Base-by-base conservation (phyloP, 1,139 yeast genomes). In the Yarrowia galli region DNA sequence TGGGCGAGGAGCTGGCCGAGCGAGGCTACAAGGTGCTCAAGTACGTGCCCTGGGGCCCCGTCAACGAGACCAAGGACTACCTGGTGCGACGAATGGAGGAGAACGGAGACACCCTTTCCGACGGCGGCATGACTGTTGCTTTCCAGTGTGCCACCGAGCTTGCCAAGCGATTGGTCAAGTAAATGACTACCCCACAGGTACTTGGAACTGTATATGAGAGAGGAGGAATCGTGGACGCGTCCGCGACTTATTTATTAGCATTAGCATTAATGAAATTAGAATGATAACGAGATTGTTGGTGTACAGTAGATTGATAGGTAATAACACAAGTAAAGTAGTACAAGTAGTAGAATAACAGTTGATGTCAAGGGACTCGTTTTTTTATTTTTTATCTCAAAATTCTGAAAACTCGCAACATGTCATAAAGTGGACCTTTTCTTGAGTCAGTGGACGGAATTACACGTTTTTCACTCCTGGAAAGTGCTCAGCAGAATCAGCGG, bases 41-140 rank as follows among this genome's bases (percentile, higher is more conserved):
- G 79, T 95, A 93, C 77, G 97, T 95, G 71, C 97, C 98, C 20
- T 95, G 98, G 98, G 98, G 98, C 12, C 98, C 98, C 48, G 96
- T 97, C 69, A 80, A 87, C 73, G 98, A 95, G 80, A 92, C 98
- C 69, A 92, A 91, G 80, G 97, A 92, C 73, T 95, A 95, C 77
- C 81, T 95, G 73, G 82, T 89, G 71, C 89, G 99, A 82, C 86
- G 99, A 80, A 83, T 95, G 72, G 98, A 93, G 80, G 99, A 95
- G 81, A 95, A 95, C 75, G 97, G 97, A 40, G 98, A 93, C 79
- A 97, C 98, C 16, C 97, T 92, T 10, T 88, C 96, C 80, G 97
- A 91, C 77, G 92, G 91, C 71, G 98, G 98, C 48, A 87, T 89
- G 85, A 89, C 89, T 54, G 83, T 90, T 74, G 83, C 89, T 15